These are phyloP conservation scores for Sclerotinia spermophila DNA, from an alignment of 2,329 filamentous ascomycete species.

Conservation along the genomic window DNA sequence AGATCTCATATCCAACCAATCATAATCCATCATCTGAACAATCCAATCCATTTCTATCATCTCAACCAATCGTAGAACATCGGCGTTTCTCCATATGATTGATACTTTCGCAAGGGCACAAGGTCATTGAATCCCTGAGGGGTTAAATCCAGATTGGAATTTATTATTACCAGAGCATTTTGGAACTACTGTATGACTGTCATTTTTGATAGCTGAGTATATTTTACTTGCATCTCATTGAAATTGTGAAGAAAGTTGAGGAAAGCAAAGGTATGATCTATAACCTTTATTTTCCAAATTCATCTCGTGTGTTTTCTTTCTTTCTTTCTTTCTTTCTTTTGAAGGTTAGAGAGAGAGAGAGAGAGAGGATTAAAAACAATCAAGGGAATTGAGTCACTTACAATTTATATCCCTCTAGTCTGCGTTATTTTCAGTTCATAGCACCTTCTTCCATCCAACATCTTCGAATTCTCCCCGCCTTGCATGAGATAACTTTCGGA, in stretches of 20 bases:
- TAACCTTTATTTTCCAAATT: background rate
- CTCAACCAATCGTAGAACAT: slow-evolving; percentile 4
- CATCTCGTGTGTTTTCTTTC: background rate
- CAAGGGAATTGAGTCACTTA: background rate
- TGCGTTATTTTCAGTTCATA: slow-evolving; percentile 30
- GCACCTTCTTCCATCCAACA: background rate
- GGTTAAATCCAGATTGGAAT: background rate
- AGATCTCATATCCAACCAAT: background rate
- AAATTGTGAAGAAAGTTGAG: background rate
- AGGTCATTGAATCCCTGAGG: background rate
- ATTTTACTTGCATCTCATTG: background rate
- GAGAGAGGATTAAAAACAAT: background rate
- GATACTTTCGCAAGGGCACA: slow-evolving; percentile 1
- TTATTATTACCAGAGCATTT: slow-evolving; percentile 12
- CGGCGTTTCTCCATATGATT: background rate
- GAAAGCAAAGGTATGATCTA: slow-evolving; percentile 6
- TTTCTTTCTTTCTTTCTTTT: background rate
- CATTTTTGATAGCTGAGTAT: slow-evolving; percentile 1
- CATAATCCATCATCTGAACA: background rate
- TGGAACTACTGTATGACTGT: slow-evolving; percentile 10
- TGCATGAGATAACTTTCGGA: slow-evolving; percentile 31
- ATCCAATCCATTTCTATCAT: too few species aligned
- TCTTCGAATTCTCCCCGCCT: slow-evolving; percentile 25
- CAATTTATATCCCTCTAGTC: slow-evolving; percentile 19
- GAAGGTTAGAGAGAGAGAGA: background rate